These are phyloP conservation scores for Hymenoscyphus fraxineus DNA, from an alignment of 2,329 filamentous ascomycete genomes.

Conservation along the genomic window DNA sequence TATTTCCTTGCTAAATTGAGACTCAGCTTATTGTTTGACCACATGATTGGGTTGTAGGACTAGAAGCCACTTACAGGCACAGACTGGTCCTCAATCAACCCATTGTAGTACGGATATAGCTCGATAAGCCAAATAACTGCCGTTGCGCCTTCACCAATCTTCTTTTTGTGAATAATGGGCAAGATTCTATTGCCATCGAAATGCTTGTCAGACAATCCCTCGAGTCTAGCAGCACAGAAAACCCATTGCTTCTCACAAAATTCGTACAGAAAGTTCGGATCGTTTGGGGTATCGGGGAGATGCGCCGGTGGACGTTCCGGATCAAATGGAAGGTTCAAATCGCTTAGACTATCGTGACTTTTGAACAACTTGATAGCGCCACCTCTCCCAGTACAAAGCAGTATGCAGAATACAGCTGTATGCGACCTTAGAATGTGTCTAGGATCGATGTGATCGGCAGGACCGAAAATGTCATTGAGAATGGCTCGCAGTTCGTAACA, in stretches of 20 bases:
- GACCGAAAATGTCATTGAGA: too few species aligned
- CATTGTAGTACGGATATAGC: slow-evolving; percentile 17
- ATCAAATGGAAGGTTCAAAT: slow-evolving; percentile 10
- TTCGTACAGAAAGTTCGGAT: background rate
- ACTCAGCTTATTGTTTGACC: too few species aligned
- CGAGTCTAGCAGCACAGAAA: slow-evolving; percentile 22
- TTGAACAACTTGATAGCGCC: background rate
- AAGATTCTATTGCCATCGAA: slow-evolving; percentile 24
- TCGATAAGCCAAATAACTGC: slow-evolving; percentile 4
- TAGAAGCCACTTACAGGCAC: too few species aligned
- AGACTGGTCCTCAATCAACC: background rate
- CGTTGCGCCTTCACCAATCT: slow-evolving; percentile 14
- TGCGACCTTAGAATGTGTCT: too few species aligned
- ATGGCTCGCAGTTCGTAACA: too few species aligned
- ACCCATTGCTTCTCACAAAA: slow-evolving; percentile 24
- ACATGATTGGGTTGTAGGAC: too few species aligned
- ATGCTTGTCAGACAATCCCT: slow-evolving; percentile 7
- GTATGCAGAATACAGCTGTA: background rate
- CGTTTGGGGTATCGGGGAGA: background rate
- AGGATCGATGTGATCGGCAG: too few species aligned
- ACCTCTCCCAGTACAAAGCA: slow-evolving; percentile 7
- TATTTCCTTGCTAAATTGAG: background rate
- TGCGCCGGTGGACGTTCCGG: slow-evolving; percentile 1
- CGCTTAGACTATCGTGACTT: background rate
- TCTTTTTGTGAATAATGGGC: slow-evolving; percentile 21